A percentile compares a stretch with the other conserved stretches of the same genome.
These are phyloP conservation scores for Phtheirospermum japonicum DNA, from an alignment of 257 asterid species.

Conservation along the genomic window DNA sequence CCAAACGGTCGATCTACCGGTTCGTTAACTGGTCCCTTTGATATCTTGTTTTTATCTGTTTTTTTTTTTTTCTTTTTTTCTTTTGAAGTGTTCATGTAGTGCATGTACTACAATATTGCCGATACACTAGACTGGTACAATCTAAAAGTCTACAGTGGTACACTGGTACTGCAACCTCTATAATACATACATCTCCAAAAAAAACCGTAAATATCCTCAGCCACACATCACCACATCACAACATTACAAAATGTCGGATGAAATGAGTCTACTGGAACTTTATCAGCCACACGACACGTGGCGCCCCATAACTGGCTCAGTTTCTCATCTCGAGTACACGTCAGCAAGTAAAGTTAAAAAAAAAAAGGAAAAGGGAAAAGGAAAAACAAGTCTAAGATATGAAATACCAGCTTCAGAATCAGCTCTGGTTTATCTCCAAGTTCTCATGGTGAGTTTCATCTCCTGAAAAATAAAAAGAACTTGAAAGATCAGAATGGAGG, in stretches of 20 bases:
- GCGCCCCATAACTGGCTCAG: conserved; percentile 33
- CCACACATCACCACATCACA: conserved; percentile 46
- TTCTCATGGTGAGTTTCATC: no score
- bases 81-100: no score
- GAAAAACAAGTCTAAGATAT: not conserved
- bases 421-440: no score
- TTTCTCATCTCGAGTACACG: conserved; percentile 31
- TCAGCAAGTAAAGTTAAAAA: conserved; percentile 28
- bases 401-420: conserved; percentile 25
- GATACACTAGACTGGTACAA: no score
- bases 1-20: no score
- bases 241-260: not conserved
- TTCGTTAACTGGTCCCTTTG: no score
- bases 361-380: not conserved
- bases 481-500: conserved; percentile 56
- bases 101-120: no score
- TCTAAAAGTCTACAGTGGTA: no score
- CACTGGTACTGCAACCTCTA: no score
- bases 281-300: conserved; percentile 46
- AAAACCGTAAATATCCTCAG: conserved; percentile 26
- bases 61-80: no score
- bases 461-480: conserved; percentile 22
- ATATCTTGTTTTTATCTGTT: no score
- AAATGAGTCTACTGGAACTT: conserved; percentile 14
- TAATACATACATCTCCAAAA: not conserved